These are phyloP conservation scores for Candida ponderosae DNA, from an alignment of 805 yeast genomes.

Conservation along the genomic window DNA sequence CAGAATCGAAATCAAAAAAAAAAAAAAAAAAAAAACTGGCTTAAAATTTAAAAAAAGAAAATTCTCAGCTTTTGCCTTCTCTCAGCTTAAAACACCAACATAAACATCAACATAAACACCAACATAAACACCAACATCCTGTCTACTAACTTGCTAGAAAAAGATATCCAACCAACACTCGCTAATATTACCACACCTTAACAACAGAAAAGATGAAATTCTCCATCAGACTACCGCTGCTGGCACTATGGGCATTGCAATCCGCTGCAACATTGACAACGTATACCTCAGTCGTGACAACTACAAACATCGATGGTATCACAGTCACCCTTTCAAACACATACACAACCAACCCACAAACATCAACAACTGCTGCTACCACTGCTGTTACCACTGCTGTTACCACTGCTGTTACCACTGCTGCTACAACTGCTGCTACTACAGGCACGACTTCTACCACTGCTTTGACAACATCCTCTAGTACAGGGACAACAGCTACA, in stretches of 20 bases:
- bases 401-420: not conserved
- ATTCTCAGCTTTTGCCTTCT: no score
- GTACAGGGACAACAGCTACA: no score
- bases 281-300: slow-evolving; percentile 1
- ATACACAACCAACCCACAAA: not conserved
- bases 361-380: slow-evolving; percentile 1
- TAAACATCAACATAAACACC: no score
- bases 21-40: no score
- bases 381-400: slow-evolving; percentile 1
- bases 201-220: not conserved
- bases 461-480: not conserved
- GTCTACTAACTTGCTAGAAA: no score
- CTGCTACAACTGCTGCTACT: slow-evolving; percentile 2
- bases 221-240: slow-evolving; percentile 6
- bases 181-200: no score
- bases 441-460: not conserved
- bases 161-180: no score
- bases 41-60: no score
- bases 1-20: no score
- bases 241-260: slow-evolving; percentile 18
- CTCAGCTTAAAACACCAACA: no score
- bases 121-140: no score
- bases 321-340: not conserved
- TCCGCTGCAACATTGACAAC: slow-evolving; percentile 4
- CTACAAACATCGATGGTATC: slow-evolving; percentile 4